Conservation (phyloP, 768 basidiomycete species). For the Rubroboletus satanas region DNA sequence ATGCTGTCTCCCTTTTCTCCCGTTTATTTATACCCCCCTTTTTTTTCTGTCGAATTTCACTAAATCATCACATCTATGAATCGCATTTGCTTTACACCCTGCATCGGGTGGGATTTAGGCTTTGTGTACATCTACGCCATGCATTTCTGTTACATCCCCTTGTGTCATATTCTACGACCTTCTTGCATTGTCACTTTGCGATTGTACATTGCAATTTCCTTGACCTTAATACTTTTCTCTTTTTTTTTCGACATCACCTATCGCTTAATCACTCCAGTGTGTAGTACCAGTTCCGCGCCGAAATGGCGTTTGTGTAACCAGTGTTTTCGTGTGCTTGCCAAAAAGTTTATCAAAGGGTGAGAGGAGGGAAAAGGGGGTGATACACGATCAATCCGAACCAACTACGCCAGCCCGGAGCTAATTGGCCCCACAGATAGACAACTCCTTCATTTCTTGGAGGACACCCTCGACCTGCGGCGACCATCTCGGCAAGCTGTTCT, state of each 20-base stretch:
- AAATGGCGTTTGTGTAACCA: slow-evolving; percentile 13
- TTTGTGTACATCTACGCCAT: slow-evolving; percentile 17
- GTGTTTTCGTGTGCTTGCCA: slow-evolving; percentile 1
- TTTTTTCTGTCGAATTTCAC: neutral
- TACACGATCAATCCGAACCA: slow-evolving; percentile 1
- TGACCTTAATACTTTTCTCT: neutral
- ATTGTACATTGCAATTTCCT: slow-evolving; percentile 20
- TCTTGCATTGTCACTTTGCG: slow-evolving; percentile 11
- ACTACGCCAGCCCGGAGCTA: slow-evolving; percentile 8
- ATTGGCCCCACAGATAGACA: slow-evolving; percentile 83
- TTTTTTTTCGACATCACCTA: slow-evolving; percentile 3
- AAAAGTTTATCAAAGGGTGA: neutral
- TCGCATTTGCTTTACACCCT: slow-evolving; percentile 3
- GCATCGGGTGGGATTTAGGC: slow-evolving; percentile 25
- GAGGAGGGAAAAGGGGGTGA: neutral
- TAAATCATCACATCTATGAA: slow-evolving; percentile 8
- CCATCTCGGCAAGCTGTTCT: neutral
- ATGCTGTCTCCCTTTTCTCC: neutral
- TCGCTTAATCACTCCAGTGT: slow-evolving; percentile 17
- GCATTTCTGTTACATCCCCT: slow-evolving; percentile 3
- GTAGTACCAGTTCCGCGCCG: slow-evolving; percentile 18
- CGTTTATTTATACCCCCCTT: slow-evolving; percentile 2
- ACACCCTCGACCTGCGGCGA: slow-evolving; percentile 79
- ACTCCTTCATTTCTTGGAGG: slow-evolving; percentile 94
- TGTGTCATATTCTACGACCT: slow-evolving; percentile 11